Base-by-base conservation (phyloP, 192 early-diverging fungal genomes). In the Coemansia sp. region DNA sequence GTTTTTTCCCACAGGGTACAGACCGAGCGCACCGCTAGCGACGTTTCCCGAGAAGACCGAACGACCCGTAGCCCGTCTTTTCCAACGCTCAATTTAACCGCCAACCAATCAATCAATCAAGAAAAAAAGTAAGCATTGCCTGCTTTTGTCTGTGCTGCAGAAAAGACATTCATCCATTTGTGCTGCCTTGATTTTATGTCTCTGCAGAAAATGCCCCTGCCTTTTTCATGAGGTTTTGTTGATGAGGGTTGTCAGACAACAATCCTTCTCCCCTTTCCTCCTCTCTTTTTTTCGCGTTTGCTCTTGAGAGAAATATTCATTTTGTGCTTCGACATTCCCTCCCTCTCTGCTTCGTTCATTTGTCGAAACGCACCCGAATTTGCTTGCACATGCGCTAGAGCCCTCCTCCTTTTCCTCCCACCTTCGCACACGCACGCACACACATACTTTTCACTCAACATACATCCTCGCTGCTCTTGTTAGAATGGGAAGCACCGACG, bases 401-500 rank as follows among this genome's bases (percentile, higher is more conserved):
- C 9, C 2, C 22, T 52, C 49, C 17, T 20, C 9, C 19, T 11
- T 14, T 13, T 25, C 9, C 23, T 14, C 23, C 22, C 10, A 25
- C 9, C 23, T 23, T 11, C 46, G n/a, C n/a, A n/a, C n/a, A n/a
- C n/a, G n/a, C n/a, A n/a, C n/a, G n/a, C n/a, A n/a, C 46, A 48
- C 46, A 11, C 15, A 52, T 52, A 52, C 23, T 4, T 11, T 52
- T 4, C 49, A 52, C 19, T 52, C 49, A 52, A 11, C 23, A 52
- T 9, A 52, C 58, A 46, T 52, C 23, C 25, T 54, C 48, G 20
- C 23, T 25, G 9, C 20, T 52, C 22, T 5, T 52, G 49, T 25
- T 25, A 52, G 49, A 36, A 81, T 75, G 73, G 73, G 66, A 48
- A 72, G 25, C 64, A 58, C 65, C 41, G 66, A 72, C 41, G 29